These are phyloP conservation scores for Spathaspora passalidarum DNA, from an alignment of 805 yeast genomes.

Conservation along the genomic window DNA sequence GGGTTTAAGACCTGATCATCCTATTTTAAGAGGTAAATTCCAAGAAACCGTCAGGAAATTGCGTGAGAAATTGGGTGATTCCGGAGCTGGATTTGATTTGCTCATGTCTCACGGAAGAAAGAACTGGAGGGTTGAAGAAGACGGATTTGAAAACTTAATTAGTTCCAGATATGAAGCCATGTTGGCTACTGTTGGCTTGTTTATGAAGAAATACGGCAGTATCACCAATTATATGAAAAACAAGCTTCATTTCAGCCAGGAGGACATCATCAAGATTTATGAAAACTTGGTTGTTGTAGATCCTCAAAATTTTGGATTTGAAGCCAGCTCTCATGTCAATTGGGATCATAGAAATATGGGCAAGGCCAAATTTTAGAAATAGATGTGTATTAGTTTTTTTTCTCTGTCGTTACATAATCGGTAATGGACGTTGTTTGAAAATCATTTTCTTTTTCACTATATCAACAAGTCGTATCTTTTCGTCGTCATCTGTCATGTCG, in stretches of 20 bases:
- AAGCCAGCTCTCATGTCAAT: constrained; percentile 9
- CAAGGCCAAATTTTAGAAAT: constrained; percentile 10
- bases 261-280: constrained; percentile 38
- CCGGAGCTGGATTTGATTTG: constrained; percentile 18
- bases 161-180: constrained; percentile 68
- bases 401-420: constrained; percentile 57
- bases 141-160: constrained; percentile 59
- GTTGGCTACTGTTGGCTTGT: constrained; percentile 56
- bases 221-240: constrained; percentile 45
- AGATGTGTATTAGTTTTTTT: background rate
- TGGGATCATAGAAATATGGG: constrained; percentile 14
- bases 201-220: constrained; percentile 54
- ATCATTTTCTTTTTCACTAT: constrained; percentile 56
- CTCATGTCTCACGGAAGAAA: constrained; percentile 34
- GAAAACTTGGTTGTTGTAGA: constrained; percentile 23
- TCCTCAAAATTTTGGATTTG: constrained; percentile 12
- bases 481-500: constrained; percentile 17
- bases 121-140: constrained; percentile 40
- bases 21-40: constrained; percentile 34
- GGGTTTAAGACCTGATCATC: constrained; percentile 56
- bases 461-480: constrained; percentile 52
- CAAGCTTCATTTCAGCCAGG: constrained; percentile 41
- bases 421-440: constrained; percentile 69
- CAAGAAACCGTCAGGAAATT: constrained; percentile 28
- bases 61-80: constrained; percentile 21